Evolutionary conservation across 371 early-diverging fungal genomes (phyloP).

Genomic region (Mucor racemosus): DNA sequence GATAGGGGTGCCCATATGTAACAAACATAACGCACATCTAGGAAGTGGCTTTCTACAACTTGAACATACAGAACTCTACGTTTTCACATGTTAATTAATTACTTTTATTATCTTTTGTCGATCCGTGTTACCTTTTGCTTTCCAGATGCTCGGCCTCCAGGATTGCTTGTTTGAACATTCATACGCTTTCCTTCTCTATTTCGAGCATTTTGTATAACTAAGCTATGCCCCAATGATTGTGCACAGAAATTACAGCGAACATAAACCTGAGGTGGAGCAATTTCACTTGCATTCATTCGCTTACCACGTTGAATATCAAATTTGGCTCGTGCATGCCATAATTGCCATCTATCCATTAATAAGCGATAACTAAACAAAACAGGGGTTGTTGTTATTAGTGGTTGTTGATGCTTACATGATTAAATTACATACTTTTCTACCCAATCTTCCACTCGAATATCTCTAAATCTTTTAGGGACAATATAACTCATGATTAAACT

Average conservation of each 20-base stretch:
- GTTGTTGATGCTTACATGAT: background rate
- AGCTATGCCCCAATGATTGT: conserved; percentile 73
- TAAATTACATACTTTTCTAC: conserved; percentile 64
- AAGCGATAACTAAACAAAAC: conserved; percentile 73
- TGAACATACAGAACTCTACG: conserved; percentile 77
- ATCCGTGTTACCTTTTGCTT: conserved; percentile 50
- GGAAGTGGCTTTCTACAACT: conserved; percentile 89
- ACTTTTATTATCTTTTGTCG: background rate
- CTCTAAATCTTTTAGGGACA: conserved; percentile 64
- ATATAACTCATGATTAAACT: conserved; percentile 70
- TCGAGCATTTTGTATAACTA: conserved; percentile 59
- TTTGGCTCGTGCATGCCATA: conserved; percentile 81
- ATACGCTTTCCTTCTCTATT: conserved; percentile 63
- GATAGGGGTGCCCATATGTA: conserved; percentile 84
- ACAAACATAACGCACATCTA: conserved; percentile 89
- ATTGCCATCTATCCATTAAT: conserved; percentile 88
- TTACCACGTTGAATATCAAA: conserved; percentile 89
- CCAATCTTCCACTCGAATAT: conserved; percentile 78
- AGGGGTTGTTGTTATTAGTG: no score
- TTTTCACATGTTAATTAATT: background rate
- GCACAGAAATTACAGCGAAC: conserved; percentile 91
- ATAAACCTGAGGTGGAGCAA: conserved; percentile 81
- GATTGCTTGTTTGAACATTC: conserved; percentile 54
- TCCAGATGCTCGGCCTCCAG: conserved; percentile 41
- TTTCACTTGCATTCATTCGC: conserved; percentile 59